Evolutionary conservation across 208 protist genomes (phyloP).

Genomic region (Acanthamoeba castellanii): DNA sequence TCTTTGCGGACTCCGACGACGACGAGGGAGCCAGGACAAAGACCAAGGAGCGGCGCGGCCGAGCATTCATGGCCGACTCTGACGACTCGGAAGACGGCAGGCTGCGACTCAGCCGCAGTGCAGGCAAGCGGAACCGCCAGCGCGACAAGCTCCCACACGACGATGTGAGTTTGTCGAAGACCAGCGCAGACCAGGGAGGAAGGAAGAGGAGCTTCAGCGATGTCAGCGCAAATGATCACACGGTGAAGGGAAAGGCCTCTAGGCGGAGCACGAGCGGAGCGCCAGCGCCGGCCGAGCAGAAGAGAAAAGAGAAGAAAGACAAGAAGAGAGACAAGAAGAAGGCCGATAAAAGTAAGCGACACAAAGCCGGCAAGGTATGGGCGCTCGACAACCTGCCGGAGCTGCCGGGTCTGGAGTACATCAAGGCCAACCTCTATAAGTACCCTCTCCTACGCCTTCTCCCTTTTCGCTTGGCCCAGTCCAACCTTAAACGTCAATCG

Average conservation of each 20-base stretch:
- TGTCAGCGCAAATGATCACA: not conserved
- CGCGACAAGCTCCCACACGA: not conserved
- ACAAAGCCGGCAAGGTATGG: not conserved
- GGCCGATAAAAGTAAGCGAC: not conserved
- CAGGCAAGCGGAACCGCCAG: not conserved
- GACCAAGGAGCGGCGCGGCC: not conserved
- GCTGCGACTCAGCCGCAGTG: not conserved
- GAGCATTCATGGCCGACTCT: not conserved
- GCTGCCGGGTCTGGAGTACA: not conserved
- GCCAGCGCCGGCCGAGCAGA: not conserved
- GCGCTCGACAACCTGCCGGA: not conserved
- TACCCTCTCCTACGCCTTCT: not conserved
- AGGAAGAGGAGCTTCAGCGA: constrained; percentile 7
- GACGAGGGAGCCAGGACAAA: not conserved
- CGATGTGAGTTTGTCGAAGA: not conserved
- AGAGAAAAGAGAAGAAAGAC: not conserved
- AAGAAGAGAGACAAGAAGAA: constrained; percentile 11
- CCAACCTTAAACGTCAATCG: too few relatives aligned
- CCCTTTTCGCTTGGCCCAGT: not conserved
- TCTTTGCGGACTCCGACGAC: not conserved
- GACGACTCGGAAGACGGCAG: not conserved
- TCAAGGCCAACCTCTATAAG: not conserved
- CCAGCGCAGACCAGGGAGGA: not conserved
- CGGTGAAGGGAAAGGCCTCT: not conserved
- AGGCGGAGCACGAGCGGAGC: not conserved